Base-by-base conservation (phyloP, 768 basidiomycete species). In the Heimioporus sp. region DNA sequence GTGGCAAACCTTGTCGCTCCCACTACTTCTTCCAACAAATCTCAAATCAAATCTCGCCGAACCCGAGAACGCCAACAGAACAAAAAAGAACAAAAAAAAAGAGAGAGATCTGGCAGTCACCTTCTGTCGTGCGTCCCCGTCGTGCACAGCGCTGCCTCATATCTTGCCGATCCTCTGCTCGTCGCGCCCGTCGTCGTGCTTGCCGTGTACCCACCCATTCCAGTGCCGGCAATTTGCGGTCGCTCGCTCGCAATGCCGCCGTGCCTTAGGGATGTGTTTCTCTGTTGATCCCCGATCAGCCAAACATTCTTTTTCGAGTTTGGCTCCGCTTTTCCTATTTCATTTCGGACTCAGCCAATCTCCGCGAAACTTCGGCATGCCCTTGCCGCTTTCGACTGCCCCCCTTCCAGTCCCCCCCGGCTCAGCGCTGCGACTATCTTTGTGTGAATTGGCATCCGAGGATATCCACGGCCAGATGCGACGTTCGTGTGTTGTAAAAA, bases 261-360 rank as follows among this genome's bases (percentile, higher is more conserved):
- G 70, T 69, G 58, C 68, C 68, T 69, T 47, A 54, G 50, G 56
- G 53, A 57, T 65, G 63, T 52, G 66, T 67, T 61, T 67, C 72
- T 74, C 69, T 69, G 68, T 74, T 83, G 81, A 83, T 83, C 81
- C 79, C 80, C 74, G 79, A 83, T 83, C 81, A 83, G 72, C 63
- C 58, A 67, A 63, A 67, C 46, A 64, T 60, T 64, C 64, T 66
- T 62, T 63, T 67, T 64, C 61, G 39, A 53, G 61, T 72, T 56
- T 69, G 55, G 59, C 58, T 68, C 70, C 70, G 68, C 53, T 56
- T 48, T 63, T 43, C 57, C 62, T 46, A 31, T 52, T 61, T 38
- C 2, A n/a, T 49, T 70, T 65, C 0, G 56, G 31, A 46, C 67
- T 48, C 67, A 52, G 68, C 1, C 35, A 0, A 53, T 45, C 67